These are phyloP conservation scores for Lachancea quebecensis DNA, from an alignment of 805 yeast genomes.

Conservation along the genomic window DNA sequence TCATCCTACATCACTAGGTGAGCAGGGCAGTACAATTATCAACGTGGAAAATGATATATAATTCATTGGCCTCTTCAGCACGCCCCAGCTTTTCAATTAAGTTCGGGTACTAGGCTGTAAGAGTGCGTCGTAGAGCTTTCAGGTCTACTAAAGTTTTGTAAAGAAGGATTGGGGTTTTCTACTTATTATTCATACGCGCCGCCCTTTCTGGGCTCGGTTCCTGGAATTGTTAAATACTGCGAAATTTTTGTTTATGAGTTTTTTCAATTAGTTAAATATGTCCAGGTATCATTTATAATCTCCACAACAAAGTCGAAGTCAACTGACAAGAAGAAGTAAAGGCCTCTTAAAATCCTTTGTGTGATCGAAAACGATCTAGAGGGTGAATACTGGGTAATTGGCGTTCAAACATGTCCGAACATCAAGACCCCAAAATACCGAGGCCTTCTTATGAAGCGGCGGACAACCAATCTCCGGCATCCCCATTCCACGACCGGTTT, in stretches of 20 bases:
- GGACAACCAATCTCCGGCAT: constrained; percentile 14
- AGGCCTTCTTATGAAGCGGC: constrained; percentile 1
- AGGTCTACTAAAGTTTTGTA: no score
- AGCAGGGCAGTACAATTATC: no score
- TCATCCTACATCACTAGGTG: no score
- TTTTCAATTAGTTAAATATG: neutral
- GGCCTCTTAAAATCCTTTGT: neutral
- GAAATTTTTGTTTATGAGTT: neutral
- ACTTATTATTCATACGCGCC: no score
- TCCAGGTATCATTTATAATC: neutral
- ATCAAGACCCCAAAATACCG: neutral
- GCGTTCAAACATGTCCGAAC: neutral
- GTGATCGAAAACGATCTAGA: neutral
- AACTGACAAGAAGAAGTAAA: neutral
- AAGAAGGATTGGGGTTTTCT: no score
- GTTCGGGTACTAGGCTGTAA: no score
- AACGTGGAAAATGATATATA: no score
- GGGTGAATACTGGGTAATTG: neutral
- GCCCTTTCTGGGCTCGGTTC: neutral
- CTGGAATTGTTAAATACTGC: neutral
- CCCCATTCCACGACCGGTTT: constrained; percentile 29
- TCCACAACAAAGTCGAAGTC: neutral
- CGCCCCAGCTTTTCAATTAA: no score
- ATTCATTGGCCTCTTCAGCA: no score
- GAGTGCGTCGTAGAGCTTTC: no score